Base-by-base conservation (phyloP, 495 filamentous ascomycete species). In the Podospora sp. region DNA sequence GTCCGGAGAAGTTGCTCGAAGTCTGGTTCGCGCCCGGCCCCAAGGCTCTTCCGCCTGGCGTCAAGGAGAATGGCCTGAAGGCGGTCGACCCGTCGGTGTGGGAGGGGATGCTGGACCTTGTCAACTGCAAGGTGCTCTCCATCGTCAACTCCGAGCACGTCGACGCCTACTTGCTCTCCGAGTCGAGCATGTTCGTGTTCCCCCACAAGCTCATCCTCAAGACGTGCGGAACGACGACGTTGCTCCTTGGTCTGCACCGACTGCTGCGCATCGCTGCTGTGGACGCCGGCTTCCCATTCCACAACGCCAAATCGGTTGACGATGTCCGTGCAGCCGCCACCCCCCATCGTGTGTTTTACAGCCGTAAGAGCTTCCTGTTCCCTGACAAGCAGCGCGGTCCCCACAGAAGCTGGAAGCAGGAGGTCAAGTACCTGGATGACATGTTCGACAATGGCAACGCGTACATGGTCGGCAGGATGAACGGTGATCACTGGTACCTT, bases 401-500 rank as follows among this genome's bases (percentile, higher is more conserved):
- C 57, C 96, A 99, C 76, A 90, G 92, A 65, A 98, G 93, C 87
- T 99, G 96, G 96, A 89, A 92, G 70, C 88, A 97, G 71, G 96
- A 99, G 75, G 96, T 99, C 69, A 89, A 87, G 63, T 95, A 87
- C 68, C 84, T 99, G 66, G 96, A 99, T 80, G 87, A 88, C 72
- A 90, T 91, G 72, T 98, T 98, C 76, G 83, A 90, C 56, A 90
- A 91, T 64, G 96, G 96, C 51, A 98, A 94, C 78, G 96, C 96
- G 33, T 99, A 99, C 80, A 96, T 98, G 94, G 95, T 99, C 68
- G 96, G 96, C 70, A 97, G 97, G 79, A 97, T 98, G 93, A 99
- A 99, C 73, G 94, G 95, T 67, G 96, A 98, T 79, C 96, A 99
- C 73, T 99, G 96, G 96, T 98, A 98, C 74, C 82, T 99, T 49